Evolutionary conservation across 2,329 filamentous ascomycete species (phyloP), one percentile per base, ranked within the genome.

Genomic region (Fusarium bactridioides): DNA sequence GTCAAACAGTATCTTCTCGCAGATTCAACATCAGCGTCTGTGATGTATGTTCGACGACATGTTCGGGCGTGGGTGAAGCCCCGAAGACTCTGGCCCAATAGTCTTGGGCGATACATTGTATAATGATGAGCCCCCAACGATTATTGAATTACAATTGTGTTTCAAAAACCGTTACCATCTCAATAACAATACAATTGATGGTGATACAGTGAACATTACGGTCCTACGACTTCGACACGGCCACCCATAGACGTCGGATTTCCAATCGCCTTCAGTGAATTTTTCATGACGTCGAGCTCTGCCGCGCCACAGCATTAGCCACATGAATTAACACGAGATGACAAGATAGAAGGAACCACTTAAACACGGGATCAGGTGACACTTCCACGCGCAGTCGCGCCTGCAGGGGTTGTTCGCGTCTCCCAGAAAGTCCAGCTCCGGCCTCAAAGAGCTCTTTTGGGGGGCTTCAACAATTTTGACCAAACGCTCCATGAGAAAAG

Each of bases 1-100:
- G 83, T 82, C 31, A 85, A 74, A 78, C 88, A 90, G 76, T 90
- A 89, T 58, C 82, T 80, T 61, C 87, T 83, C 25, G 88, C 88
- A 64, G 86, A 85, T 41, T 83, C 83, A 54, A 89, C 80, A 44
- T 90, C 87, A 31, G 83, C 81, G 38, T 87, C 84, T 5, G 86
- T 87, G 60, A 84, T 83, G 57, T 87, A 85, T 64, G 80, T 80
- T 61, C 86, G 84, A 53, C 81, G 74, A 65, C 60, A 69, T 38
- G 72, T 61, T 41, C 74, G 73, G 63, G 74, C 73, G 53, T 62
- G 62, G 63, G 73, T 74, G 55, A 83, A 80, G 79, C 80, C 79
- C 70, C 77, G 79, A 62, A 86, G 79, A 79, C 80, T 80, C 79
- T 81, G 78, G 75, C 81, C 77, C 61, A 80, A 51, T 61, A 79